Evolutionary conservation across 2,329 filamentous ascomycete genomes (phyloP).

Genomic region (Diaporthe sp.): DNA sequence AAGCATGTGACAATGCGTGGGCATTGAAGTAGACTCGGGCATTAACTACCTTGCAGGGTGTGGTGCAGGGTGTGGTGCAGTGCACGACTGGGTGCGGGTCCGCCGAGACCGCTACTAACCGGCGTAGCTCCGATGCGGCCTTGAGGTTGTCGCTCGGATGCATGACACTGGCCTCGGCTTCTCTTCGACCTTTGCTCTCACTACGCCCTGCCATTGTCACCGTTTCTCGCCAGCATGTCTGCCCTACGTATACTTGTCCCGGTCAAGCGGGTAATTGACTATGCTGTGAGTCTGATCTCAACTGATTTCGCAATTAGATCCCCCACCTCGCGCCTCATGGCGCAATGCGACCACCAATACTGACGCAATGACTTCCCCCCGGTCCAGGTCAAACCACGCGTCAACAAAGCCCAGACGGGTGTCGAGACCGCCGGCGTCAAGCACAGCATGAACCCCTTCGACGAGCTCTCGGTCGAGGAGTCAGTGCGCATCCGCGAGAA

Average conservation of each 20-base stretch:
- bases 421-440: slow-evolving; percentile 95
- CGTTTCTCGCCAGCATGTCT: slow-evolving; percentile 62
- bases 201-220: slow-evolving; percentile 43
- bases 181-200: slow-evolving; percentile 39
- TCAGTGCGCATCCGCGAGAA: slow-evolving; percentile 94
- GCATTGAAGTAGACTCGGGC: background rate
- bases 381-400: slow-evolving; percentile 74
- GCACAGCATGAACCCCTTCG: slow-evolving; percentile 99
- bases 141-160: slow-evolving; percentile 15
- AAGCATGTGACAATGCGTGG: slow-evolving; percentile 33
- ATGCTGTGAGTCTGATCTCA: slow-evolving; percentile 72
- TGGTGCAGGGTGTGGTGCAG: slow-evolving; percentile 12
- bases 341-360: background rate
- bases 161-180: slow-evolving; percentile 22
- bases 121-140: slow-evolving; percentile 44
- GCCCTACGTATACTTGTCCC: slow-evolving; percentile 82
- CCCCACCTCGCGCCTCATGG: background rate
- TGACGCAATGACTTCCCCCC: slow-evolving; percentile 12
- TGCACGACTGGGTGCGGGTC: slow-evolving; percentile 4
- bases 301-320: background rate
- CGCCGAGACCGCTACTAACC: slow-evolving; percentile 52
- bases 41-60: background rate
- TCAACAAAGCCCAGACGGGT: slow-evolving; percentile 82
- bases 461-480: slow-evolving; percentile 98
- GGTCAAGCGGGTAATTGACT: slow-evolving; percentile 89